Conservation (phyloP, 1,139 yeast genomes). For the Diutina scorzettiae region DNA sequence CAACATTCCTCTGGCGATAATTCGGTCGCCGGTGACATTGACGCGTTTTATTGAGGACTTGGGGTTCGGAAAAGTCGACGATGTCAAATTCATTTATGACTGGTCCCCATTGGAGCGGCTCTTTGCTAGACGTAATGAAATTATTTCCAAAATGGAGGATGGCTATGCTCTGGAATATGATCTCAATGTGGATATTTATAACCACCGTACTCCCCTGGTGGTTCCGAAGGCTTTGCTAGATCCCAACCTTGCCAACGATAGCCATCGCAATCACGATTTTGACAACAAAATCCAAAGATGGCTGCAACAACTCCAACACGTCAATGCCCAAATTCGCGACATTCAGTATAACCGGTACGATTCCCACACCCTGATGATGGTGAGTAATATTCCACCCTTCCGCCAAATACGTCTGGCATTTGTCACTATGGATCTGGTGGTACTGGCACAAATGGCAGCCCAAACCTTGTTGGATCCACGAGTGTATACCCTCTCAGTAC, state of each 20-base stretch:
- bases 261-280: not conserved
- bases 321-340: constrained; percentile 3
- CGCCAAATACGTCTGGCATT: constrained; percentile 37
- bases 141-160: constrained; percentile 30
- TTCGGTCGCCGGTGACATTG: not conserved
- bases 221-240: constrained; percentile 9
- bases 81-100: constrained; percentile 43
- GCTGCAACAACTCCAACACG: constrained; percentile 12
- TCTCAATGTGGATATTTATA: constrained; percentile 30
- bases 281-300: constrained; percentile 6
- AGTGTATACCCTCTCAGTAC: constrained; percentile 59
- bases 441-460: constrained; percentile 83
- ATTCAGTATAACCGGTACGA: constrained; percentile 1
- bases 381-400: constrained; percentile 1
- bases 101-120: constrained; percentile 37
- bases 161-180: constrained; percentile 35
- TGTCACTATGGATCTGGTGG: constrained; percentile 75
- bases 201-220: constrained; percentile 7
- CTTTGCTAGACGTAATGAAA: constrained; percentile 21
- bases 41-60: constrained; percentile 41
- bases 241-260: not conserved
- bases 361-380: constrained; percentile 5
- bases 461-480: constrained; percentile 80
- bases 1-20: constrained; percentile 73
- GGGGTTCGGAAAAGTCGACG: constrained; percentile 49